phyloP scores from a whole-genome alignment of 371 early-diverging fungal genomes.

The Apophysomyces variabilis region DNA sequence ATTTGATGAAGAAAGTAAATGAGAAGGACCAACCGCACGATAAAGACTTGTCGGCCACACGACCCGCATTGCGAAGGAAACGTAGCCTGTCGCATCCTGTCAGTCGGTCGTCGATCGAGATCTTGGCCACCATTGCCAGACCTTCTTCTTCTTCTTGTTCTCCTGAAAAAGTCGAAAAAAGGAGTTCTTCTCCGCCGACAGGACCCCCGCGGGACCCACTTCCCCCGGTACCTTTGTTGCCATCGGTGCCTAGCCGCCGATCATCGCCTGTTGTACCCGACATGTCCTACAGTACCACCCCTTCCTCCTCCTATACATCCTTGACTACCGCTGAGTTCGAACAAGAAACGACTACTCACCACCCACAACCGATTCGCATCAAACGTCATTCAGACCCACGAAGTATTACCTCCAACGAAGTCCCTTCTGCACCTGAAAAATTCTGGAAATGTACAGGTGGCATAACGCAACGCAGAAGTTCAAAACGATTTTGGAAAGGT shows the following conservation, averaged over 20 bases:
- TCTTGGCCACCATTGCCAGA: neutral
- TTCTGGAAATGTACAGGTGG: too few species aligned
- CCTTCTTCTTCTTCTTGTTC: neutral
- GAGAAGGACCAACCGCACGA: neutral
- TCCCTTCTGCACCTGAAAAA: too few species aligned
- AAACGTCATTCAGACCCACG: slow-evolving; percentile 5
- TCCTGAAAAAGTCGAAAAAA: neutral
- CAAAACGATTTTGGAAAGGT: too few species aligned
- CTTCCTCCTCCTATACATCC: slow-evolving; percentile 4
- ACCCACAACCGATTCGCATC: neutral
- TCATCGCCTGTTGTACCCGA: slow-evolving; percentile 2
- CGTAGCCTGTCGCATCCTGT: neutral
- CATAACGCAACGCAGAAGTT: too few species aligned
- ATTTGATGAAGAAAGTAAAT: neutral
- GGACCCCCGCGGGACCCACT: neutral
- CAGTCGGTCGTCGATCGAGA: neutral
- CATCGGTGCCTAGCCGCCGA: neutral
- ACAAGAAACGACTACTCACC: neutral
- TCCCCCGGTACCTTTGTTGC: neutral
- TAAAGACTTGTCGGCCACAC: neutral
- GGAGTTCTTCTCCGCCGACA: neutral
- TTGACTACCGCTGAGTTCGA: neutral
- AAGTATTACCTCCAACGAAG: slow-evolving; percentile 22
- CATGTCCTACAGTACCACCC: slow-evolving; percentile 10
- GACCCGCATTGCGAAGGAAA: neutral